phyloP scores from a whole-genome alignment of 345 rosid genomes.

The Eucalyptus camaldulensis region DNA sequence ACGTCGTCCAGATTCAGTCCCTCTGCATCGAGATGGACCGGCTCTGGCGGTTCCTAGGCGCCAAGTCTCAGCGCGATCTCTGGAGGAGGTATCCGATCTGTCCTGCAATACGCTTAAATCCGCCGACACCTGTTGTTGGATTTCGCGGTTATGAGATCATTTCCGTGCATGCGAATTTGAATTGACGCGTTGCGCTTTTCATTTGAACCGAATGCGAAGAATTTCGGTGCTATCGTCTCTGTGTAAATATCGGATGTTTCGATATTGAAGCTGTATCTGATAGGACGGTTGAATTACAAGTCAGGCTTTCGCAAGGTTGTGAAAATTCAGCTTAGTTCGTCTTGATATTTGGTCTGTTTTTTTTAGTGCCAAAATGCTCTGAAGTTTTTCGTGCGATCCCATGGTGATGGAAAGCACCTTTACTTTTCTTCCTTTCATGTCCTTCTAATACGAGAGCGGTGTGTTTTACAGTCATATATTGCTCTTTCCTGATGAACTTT shows the following conservation, averaged over 20 bases:
- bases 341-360: background rate
- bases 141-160: background rate
- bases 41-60: slow-evolving; percentile 71
- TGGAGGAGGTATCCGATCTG: slow-evolving; percentile 50
- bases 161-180: background rate
- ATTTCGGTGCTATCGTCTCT: background rate
- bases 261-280: background rate
- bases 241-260: background rate
- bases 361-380: background rate
- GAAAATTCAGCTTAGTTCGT: background rate
- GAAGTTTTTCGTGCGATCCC: background rate
- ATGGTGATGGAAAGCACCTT: background rate
- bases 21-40: slow-evolving; percentile 74
- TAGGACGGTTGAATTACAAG: background rate
- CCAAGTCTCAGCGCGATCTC: slow-evolving; percentile 89
- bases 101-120: background rate
- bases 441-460: background rate
- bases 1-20: slow-evolving; percentile 62
- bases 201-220: background rate
- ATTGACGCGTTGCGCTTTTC: background rate
- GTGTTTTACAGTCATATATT: background rate
- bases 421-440: background rate
- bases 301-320: background rate
- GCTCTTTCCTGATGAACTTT: background rate
- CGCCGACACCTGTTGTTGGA: background rate